phyloP scores from a whole-genome alignment of 2,329 filamentous ascomycete genomes.

The Xylariaceae sp. region DNA sequence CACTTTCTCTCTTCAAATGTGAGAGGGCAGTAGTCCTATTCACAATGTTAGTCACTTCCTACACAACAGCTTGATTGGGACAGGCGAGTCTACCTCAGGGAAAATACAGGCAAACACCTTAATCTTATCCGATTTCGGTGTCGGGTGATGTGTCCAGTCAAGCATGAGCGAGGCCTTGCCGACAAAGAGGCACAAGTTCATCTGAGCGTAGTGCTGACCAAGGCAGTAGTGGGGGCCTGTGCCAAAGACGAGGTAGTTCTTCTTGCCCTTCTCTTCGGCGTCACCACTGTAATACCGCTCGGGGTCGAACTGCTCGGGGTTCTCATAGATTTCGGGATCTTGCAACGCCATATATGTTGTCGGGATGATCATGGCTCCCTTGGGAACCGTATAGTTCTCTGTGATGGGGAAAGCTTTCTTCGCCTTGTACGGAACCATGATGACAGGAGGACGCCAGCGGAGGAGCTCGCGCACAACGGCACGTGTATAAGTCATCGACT shows the following conservation, averaged over 20 bases:
- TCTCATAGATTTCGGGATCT: constrained; percentile 86
- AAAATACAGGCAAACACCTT: constrained; percentile 99
- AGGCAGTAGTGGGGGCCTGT: constrained; percentile 95
- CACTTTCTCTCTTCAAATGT: constrained; percentile 60
- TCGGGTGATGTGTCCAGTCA: constrained; percentile 87
- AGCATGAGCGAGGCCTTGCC: constrained; percentile 84
- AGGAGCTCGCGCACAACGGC: constrained; percentile 88
- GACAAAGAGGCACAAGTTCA: constrained; percentile 84
- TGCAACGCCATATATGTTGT: constrained; percentile 87
- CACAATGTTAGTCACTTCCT: constrained; percentile 23
- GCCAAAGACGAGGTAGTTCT: constrained; percentile 97
- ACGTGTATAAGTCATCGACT: constrained; percentile 84
- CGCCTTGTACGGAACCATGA: constrained; percentile 92
- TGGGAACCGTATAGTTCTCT: constrained; percentile 83
- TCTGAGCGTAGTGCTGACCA: constrained; percentile 84
- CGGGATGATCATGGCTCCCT: constrained; percentile 91
- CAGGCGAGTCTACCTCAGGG: constrained; percentile 68
- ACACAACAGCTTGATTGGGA: constrained; percentile 4
- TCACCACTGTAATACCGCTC: constrained; percentile 88
- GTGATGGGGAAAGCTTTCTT: constrained; percentile 96
- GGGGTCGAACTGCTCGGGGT: constrained; percentile 84
- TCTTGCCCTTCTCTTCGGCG: constrained; percentile 77
- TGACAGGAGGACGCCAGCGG: constrained; percentile 89
- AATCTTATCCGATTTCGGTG: constrained; percentile 83
- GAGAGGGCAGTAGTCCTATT: constrained; percentile 76